These are phyloP conservation scores for Hydrangea macrophylla DNA, from an alignment of 148 eudicot genomes.

Conservation along the genomic window DNA sequence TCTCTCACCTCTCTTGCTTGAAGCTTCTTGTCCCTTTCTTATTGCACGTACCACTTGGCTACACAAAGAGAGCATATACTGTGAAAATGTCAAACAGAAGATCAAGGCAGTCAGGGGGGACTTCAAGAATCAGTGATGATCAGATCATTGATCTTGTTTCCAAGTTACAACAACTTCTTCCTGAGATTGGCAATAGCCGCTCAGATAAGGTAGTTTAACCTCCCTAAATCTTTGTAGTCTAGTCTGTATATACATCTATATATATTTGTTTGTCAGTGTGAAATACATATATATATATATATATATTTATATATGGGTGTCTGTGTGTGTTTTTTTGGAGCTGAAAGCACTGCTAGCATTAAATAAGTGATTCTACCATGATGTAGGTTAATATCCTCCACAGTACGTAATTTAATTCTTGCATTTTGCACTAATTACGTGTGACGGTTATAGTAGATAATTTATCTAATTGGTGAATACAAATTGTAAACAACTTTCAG, in stretches of 20 bases:
- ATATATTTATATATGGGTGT: neutral
- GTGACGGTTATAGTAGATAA: neutral
- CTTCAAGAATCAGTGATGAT: slow-evolving; percentile 62
- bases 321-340: too few relatives aligned
- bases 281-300: neutral
- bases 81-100: slow-evolving; percentile 79
- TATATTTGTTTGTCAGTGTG: too few relatives aligned
- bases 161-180: slow-evolving; percentile 74
- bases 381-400: too few relatives aligned
- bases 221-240: neutral
- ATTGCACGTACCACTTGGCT: too few relatives aligned
- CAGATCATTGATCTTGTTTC: slow-evolving; percentile 73
- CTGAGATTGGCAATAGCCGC: slow-evolving; percentile 62
- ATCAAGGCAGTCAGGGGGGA: slow-evolving; percentile 42
- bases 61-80: too few relatives aligned
- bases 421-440: neutral
- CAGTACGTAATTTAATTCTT: too few relatives aligned
- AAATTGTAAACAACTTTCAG: neutral
- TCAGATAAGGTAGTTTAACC: slow-evolving; percentile 44
- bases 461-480: neutral
- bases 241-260: too few relatives aligned
- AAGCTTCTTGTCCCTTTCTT: too few relatives aligned
- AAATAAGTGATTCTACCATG: too few relatives aligned
- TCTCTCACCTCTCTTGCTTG: too few relatives aligned
- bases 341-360: too few relatives aligned